phyloP scores from a whole-genome alignment of 345 rosid species.

The Jatropha curcas region DNA sequence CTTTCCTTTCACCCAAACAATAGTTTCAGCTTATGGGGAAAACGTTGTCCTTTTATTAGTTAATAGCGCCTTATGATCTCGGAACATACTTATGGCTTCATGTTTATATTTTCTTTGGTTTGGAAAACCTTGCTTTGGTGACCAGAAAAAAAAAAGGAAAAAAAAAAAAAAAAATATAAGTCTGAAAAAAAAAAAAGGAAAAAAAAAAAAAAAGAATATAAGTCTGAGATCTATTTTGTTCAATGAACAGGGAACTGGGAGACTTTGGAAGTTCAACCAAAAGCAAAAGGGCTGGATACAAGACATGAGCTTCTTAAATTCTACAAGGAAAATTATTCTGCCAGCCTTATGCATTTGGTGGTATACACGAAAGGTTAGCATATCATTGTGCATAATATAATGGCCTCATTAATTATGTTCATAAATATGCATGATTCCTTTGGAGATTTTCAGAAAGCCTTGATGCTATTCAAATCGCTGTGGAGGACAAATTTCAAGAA shows the following conservation, averaged over 20 bases:
- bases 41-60: too few relatives aligned
- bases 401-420: background rate
- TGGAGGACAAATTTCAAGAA: slow-evolving; percentile 67
- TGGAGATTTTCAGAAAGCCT: slow-evolving; percentile 55
- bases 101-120: too few relatives aligned
- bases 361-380: slow-evolving; percentile 75
- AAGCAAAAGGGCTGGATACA: slow-evolving; percentile 72
- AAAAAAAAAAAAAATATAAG: too few relatives aligned
- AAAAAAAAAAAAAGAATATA: too few relatives aligned
- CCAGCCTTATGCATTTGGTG: slow-evolving; percentile 86
- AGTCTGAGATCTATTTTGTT: background rate
- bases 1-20: too few relatives aligned
- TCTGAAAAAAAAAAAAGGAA: too few relatives aligned
- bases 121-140: too few relatives aligned
- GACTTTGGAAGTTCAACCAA: slow-evolving; percentile 75
- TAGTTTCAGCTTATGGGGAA: too few relatives aligned
- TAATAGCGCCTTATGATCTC: too few relatives aligned
- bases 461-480: slow-evolving; percentile 60
- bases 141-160: too few relatives aligned
- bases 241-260: slow-evolving; percentile 69
- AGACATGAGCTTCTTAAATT: slow-evolving; percentile 75
- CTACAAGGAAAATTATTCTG: slow-evolving; percentile 77
- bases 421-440: background rate
- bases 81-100: too few relatives aligned
- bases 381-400: background rate